Base-by-base conservation (phyloP, 2,329 filamentous ascomycete species). In the Xylariaceae sp. region DNA sequence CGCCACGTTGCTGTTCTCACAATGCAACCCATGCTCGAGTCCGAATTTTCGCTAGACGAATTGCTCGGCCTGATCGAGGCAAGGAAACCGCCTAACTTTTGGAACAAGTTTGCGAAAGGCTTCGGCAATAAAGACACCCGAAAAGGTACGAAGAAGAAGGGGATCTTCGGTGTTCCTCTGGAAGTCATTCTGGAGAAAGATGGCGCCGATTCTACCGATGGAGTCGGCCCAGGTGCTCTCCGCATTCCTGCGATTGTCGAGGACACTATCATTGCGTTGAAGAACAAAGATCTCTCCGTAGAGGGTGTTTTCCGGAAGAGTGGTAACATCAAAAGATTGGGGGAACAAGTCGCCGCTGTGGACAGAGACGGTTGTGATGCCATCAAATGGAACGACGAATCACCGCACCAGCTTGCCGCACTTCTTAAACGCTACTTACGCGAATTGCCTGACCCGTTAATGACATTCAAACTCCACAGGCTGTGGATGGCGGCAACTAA, bases 281-380 rank as follows among this genome's bases (percentile, higher is more conserved):
- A 92, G 63, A 94, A 93, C 71, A 97, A 99, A 90, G 94, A 99
- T 70, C 91, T 99, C 75, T 97, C 93, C 1, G 90, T 99, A 1
- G 94, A 99, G 71, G 94, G 94, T 63, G 92, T 99, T 18, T 99
- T 99, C 82, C 86, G 94, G 62, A 99, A 99, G 80, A 99, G 97
- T 65, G 94, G 94, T 63, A 99, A 97, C 71, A 97, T 99, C 74
- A 93, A 94, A 70, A 89, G 92, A 61, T 79, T 97, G 42, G 90
- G 89, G 61, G 92, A 96, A 56, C 78, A 95, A 6, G 87, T 90
- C 38, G 90, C 95, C 50, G 79, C 86, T 62, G 91, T 99, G 58
- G 94, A 99, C 69, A 83, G 83, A 42, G 87, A 90, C 48, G 93
- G 90, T 40, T 89, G 88, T 54, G 90, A 95, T 59, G 83, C 87